Evolutionary conservation across 257 asterid species (phyloP), one percentile per base, ranked within the genome.

Genomic region (Capsicum pubescens): DNA sequence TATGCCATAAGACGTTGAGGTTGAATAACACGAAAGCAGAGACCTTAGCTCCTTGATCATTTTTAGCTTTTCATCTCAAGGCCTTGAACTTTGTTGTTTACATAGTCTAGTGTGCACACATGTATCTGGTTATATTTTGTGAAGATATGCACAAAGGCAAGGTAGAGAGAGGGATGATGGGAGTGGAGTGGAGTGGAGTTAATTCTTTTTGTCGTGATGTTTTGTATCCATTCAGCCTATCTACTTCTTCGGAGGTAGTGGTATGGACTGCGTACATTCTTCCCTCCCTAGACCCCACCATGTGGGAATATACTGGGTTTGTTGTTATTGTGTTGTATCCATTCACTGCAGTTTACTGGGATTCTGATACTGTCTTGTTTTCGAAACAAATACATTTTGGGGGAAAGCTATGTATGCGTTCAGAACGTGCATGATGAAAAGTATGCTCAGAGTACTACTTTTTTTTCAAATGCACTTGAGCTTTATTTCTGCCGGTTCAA

Each of bases 121-220:
- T 7, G 46, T 50, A 52, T 76, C 61, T 0, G 81, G 36, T 46
- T 9, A 2, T 32, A 10, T 71, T 44, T 46, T 48, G 59, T 72
- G 39, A 19, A 50, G 3, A 21, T 52, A 15, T 26, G 50, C 64
- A 14, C 42, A 26, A 26, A 26, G 35, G 15, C 8, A 0, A 54
- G 21, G 50, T 74, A 11, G 4, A 15, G 6, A 26, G 26, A 13
- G 63, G 48, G 19, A 48, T 39, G 8, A 19, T 76, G 14, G 8
- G 80, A 50, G 26, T 74, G 80, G 80, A 50, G 26, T 74, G 80
- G 80, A 50, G 60, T 74, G 21, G 3, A 74, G 81, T 72, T 48
- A 7, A 13, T 44, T 50, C 14, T 19, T 12, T 74, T 13, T 74
- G 59, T 2, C 61, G 11, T 50, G 48, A 54, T 76, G 64, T 5